Evolutionary conservation across 441 rosid genomes (phyloP).

Genomic region (Gossypium gossypioides): DNA sequence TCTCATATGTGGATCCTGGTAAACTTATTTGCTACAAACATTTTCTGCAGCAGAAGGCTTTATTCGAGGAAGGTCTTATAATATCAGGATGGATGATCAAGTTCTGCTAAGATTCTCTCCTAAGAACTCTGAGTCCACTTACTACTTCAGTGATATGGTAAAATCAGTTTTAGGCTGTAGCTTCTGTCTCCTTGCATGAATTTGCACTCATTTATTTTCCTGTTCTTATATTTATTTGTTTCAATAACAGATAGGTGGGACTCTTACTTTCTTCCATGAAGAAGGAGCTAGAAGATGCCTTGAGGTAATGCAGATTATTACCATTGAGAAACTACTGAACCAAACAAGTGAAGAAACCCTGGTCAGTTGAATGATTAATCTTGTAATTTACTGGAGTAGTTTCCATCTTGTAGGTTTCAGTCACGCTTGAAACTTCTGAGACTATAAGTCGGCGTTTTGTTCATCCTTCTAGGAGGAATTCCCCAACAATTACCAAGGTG

Average conservation of each 20-base stretch:
- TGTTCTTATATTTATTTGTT: constrained; percentile 16
- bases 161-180: constrained; percentile 11
- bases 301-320: constrained; percentile 45
- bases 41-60: constrained; percentile 87
- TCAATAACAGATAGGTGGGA: constrained; percentile 74
- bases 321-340: constrained; percentile 3
- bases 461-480: constrained; percentile 81
- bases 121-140: constrained; percentile 73
- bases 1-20: constrained; percentile 17
- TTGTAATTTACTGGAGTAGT: constrained; percentile 19
- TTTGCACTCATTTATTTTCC: not conserved
- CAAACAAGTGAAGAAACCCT: not conserved
- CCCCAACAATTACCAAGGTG: constrained; percentile 79
- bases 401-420: constrained; percentile 45
- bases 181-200: constrained; percentile 9
- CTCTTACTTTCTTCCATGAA: constrained; percentile 86
- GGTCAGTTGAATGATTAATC: constrained; percentile 1
- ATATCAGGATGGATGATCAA: constrained; percentile 84
- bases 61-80: constrained; percentile 88
- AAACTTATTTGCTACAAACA: constrained; percentile 36
- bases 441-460: constrained; percentile 52
- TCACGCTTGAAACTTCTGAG: constrained; percentile 85
- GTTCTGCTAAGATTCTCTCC: constrained; percentile 88
- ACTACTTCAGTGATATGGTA: constrained; percentile 91
- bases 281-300: constrained; percentile 81